These are phyloP conservation scores for Arachis monticola DNA, from an alignment of 331 rosid genomes.

Conservation along the genomic window DNA sequence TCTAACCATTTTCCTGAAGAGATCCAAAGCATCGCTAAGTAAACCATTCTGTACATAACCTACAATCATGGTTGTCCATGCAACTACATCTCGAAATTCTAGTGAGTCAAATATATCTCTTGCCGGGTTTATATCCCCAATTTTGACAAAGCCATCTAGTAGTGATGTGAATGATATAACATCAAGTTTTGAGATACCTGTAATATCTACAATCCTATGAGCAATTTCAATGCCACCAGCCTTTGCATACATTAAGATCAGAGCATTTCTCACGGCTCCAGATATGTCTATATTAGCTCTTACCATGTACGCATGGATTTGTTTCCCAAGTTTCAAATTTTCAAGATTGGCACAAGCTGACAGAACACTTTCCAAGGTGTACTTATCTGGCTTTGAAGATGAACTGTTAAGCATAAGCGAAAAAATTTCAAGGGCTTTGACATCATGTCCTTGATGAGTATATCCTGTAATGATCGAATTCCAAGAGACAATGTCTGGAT, in stretches of 20 bases:
- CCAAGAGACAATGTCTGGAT: conserved; percentile 70
- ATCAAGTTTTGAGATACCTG: conserved; percentile 55
- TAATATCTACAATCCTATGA: conserved; percentile 50
- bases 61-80: conserved; percentile 91
- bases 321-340: conserved; percentile 70
- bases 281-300: conserved; percentile 50
- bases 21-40: conserved; percentile 61
- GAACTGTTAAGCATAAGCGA: conserved; percentile 58
- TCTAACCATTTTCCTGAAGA: conserved; percentile 65
- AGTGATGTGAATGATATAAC: conserved; percentile 78
- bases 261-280: conserved; percentile 63
- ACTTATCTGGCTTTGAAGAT: conserved; percentile 65
- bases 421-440: conserved; percentile 65
- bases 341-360: conserved; percentile 81
- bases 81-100: conserved; percentile 67
- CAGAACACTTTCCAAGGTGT: conserved; percentile 70
- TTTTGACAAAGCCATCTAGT: conserved; percentile 79
- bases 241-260: conserved; percentile 82
- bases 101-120: conserved; percentile 75
- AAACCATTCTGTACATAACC: conserved; percentile 78
- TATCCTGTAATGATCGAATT: conserved; percentile 72
- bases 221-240: conserved; percentile 69
- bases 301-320: conserved; percentile 65
- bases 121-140: conserved; percentile 73
- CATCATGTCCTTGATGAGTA: conserved; percentile 58